Conservation (phyloP, 352 stramenopile species). For the Thraustochytrium sp. region DNA sequence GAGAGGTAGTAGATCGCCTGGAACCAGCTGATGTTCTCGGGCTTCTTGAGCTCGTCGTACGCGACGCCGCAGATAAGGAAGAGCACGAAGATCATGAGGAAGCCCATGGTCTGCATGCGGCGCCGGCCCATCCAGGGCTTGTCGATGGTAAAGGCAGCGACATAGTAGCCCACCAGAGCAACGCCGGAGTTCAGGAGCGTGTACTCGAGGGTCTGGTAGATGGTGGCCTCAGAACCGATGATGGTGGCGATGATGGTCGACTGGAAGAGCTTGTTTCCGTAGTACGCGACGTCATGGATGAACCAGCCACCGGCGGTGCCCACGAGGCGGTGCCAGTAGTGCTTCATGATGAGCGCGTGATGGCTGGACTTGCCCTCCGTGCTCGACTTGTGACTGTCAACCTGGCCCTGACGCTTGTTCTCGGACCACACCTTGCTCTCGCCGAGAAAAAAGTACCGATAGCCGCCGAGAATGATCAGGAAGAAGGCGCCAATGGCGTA, state of each 20-base stretch:
- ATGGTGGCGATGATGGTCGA: conserved; percentile 56
- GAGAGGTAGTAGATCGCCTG: conserved; percentile 58
- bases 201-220: conserved; percentile 51
- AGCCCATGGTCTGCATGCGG: conserved; percentile 56
- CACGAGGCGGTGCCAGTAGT: conserved; percentile 59
- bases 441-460: conserved; percentile 52
- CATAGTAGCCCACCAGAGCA: conserved; percentile 61
- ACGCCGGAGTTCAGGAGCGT: conserved; percentile 59
- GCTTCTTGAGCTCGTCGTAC: conserved; percentile 51
- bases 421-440: conserved; percentile 60
- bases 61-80: conserved; percentile 58
- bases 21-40: conserved; percentile 46
- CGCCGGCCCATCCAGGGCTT: conserved; percentile 54
- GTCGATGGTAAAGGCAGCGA: conserved; percentile 57
- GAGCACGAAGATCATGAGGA: conserved; percentile 57
- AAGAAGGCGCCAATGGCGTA: conserved; percentile 58
- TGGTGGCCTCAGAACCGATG: conserved; percentile 51
- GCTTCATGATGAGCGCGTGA: conserved; percentile 38
- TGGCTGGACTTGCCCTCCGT: neutral
- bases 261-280: conserved; percentile 65
- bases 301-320: conserved; percentile 56
- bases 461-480: conserved; percentile 53
- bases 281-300: conserved; percentile 61
- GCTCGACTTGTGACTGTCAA: neutral
- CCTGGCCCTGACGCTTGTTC: no score